A percentile compares a stretch with the other conserved stretches of the same genome.
Evolutionary conservation across 345 rosid genomes (phyloP).

Genomic region (Acer negundo): DNA sequence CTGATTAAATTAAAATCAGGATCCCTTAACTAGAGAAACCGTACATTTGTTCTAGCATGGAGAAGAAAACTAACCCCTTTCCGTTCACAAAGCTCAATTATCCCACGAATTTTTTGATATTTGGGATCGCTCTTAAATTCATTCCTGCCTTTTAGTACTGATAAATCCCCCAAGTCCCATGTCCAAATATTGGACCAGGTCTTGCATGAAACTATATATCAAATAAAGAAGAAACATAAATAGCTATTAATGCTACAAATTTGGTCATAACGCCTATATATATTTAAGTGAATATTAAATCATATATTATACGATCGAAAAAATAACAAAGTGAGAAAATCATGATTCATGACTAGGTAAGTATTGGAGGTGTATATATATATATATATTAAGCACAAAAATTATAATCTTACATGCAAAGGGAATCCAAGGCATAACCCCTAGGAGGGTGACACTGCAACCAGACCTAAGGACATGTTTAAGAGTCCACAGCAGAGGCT

Average conservation of each 20-base stretch:
- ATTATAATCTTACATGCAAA: slow-evolving; percentile 25
- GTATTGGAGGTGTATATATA: too few relatives aligned
- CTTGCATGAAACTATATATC: slow-evolving; percentile 33
- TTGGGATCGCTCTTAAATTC: slow-evolving; percentile 26
- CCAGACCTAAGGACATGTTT: slow-evolving; percentile 21
- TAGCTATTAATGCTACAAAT: neutral
- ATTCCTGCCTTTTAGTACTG: slow-evolving; percentile 18
- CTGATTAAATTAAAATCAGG: too few relatives aligned
- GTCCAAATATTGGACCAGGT: slow-evolving; percentile 36
- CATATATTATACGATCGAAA: neutral
- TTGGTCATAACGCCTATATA: too few relatives aligned
- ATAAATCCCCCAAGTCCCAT: slow-evolving; percentile 25
- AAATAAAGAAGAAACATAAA: neutral
- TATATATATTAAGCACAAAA: neutral
- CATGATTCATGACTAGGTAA: neutral
- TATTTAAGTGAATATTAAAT: too few relatives aligned
- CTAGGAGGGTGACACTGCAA: slow-evolving; percentile 35
- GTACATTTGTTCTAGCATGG: neutral
- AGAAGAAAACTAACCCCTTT: slow-evolving; percentile 25
- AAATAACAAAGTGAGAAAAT: neutral
- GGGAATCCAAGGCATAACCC: slow-evolving; percentile 40
- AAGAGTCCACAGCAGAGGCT: slow-evolving; percentile 33
- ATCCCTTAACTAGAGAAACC: neutral
- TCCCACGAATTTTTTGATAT: slow-evolving; percentile 26
- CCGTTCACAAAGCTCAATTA: slow-evolving; percentile 31